Conservation (phyloP, 805 yeast species). For the Candida silvatica region DNA sequence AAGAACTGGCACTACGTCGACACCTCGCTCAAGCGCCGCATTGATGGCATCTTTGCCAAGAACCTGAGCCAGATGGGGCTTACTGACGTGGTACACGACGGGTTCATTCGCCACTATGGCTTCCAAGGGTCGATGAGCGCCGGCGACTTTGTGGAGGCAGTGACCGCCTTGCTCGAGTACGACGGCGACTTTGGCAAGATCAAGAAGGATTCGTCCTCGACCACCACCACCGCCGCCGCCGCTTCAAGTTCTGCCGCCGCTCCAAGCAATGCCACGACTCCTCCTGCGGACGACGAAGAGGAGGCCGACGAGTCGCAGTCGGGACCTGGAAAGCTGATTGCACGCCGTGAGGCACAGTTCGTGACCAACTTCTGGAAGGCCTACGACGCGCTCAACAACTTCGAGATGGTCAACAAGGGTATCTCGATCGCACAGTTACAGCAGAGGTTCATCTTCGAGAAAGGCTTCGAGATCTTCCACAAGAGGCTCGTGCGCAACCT, state of each 20-base stretch:
- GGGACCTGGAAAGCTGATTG: constrained; percentile 17
- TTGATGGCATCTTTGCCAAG: constrained; percentile 59
- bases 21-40: constrained; percentile 61
- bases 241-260: constrained; percentile 11
- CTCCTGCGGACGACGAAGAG: constrained; percentile 8
- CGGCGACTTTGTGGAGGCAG: constrained; percentile 84
- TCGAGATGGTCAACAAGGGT: constrained; percentile 57
- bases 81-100: constrained; percentile 75
- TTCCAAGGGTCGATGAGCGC: constrained; percentile 84
- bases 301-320: constrained; percentile 23
- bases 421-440: constrained; percentile 74
- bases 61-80: constrained; percentile 72
- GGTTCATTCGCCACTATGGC: constrained; percentile 82
- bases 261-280: constrained; percentile 7
- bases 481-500: constrained; percentile 72
- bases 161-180: constrained; percentile 75
- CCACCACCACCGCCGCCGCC: constrained; percentile 6
- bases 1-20: constrained; percentile 93
- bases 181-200: constrained; percentile 29
- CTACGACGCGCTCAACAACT: constrained; percentile 43
- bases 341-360: constrained; percentile 24
- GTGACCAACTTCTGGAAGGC: constrained; percentile 45
- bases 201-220: not conserved
- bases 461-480: constrained; percentile 87
- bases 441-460: constrained; percentile 76